Base-by-base conservation (phyloP, 2,329 filamentous ascomycete genomes). In the Pseudocercospora ulei region DNA sequence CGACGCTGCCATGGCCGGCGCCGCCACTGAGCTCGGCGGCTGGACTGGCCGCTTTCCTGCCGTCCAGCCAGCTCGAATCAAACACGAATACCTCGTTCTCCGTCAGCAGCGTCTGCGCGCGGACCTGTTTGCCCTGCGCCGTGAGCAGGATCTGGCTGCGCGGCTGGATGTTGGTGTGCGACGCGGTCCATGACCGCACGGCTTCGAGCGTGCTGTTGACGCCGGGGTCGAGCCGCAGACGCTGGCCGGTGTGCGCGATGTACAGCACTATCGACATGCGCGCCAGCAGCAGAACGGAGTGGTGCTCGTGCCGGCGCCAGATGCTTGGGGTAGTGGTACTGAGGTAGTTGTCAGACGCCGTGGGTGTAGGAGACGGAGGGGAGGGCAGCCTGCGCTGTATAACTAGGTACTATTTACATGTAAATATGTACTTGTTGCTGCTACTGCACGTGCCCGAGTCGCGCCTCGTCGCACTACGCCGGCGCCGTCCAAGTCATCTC, bases 61-160 rank as follows among this genome's bases (percentile, higher is more conserved):
- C 43, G 27, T 46, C 53, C 57, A 61, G 43, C 54, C 66, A 57
- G 58, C 65, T 77, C 46, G 86, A 81, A 62, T 95, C 86, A 63
- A 93, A 98, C 36, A 96, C 76, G 59, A 82, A 96, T 41, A 98
- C 78, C 60, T 96, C 86, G 50, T 76, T 82, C 80, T 95, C 88
- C 22, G 75, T 77, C 49, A 84, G 75, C 31, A 95, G 72, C 22
- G 77, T 81, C 57, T 88, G 82, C 22, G 78, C 68, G 63, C 87
- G 87, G 56, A 90, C 76, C 53, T 84, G 82, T 63, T 82, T 87
- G 33, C 88, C 88, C 50, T 83, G 76, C 3, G 76, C 71, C 8
- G 86, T 95, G 64, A 98, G 76, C 49, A 88, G 71, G 50, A 98
- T 87, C 60, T 96, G 83, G 62, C 82, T 78, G 52, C 82, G 75